Base-by-base conservation (phyloP, 495 filamentous ascomycete species). In the Thermochaetoides thermophila region DNA sequence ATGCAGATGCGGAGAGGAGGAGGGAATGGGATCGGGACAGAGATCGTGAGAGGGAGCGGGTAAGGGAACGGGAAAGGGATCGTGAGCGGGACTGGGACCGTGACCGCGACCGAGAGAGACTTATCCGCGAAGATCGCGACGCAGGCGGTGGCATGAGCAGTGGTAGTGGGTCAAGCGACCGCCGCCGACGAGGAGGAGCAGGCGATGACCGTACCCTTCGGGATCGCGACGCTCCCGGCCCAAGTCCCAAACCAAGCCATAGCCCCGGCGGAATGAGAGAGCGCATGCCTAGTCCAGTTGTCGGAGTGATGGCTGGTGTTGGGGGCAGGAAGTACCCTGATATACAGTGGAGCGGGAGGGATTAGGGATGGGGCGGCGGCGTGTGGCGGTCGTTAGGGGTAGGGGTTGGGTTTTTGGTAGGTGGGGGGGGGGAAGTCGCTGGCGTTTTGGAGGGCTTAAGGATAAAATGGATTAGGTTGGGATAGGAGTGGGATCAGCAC, bases 1-100 rank as follows among this genome's bases (percentile, higher is more conserved):
- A 64, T 31, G 45, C 57, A 2, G 61, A 65, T 14, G 24, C 53
- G 9, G 60, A 59, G 10, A 23, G 47, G 39, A 43, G 38, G 18
- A 38, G 46, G 27, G 48, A 53, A 0, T 38, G 40, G 22, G 39
- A 40, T 1, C 52, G 51, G 43, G 56, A 57, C 30, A 50, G 25
- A 13, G 25, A 28, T 0, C 16, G 28, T 13, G 37, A 40, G 8
- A 47, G 52, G 16, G 49, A 46, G 5, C 38, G 40, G 1, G 53
- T 46, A 7, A 28, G 40, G 14, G 29, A 36, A 6, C 31, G 43
- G 12, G 48, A 43, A 8, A 33, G 42, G 13, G 44, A 40, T 4
- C 17, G 40, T 0, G 44, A 44, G 9, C 27, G 36, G 8, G 48
- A 44, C 13, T 14, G 43, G 18, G 42, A 49, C 7, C n/a, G n/a